Evolutionary conservation across 306 rosid genomes (phyloP), one percentile per base, ranked within the genome.

Genomic region (Medicago truncatula): DNA sequence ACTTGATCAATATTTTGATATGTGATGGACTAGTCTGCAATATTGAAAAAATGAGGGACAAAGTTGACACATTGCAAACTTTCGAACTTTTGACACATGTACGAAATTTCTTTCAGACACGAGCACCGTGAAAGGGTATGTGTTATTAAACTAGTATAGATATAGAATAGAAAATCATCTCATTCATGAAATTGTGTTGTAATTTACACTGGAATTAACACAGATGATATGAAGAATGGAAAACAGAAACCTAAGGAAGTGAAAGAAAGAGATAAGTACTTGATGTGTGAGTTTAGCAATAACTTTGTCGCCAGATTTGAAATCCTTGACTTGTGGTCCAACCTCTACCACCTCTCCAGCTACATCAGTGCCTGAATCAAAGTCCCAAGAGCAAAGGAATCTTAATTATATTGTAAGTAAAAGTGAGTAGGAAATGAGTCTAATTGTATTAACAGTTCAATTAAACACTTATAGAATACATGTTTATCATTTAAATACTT

Each of bases 281-380:
- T 18, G 71, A 80, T 39, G 76, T 23, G 31, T n/a, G 50, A 88
- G 86, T 73, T 65, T 71, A n/a, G 92, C 74, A 28, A 88, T 63
- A 60, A 88, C 90, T 92, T 89, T 86, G 59, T 92, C 96, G 8
- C 97, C 93, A 31, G 58, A 81, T 88, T 83, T 78, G 60, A 89
- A 82, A 75, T 83, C 85, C 63, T 78, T 84, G 46, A 89, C 87
- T 71, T 83, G 87, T 5, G 80, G 53, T 77, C 96, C 96, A 21
- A 88, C 70, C 73, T 77, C 85, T 36, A 84, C 77, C 13, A 92
- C 50, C 78, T 86, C 93, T 67, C 96, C 97, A 0, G 97, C 89
- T 3, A 92, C 76, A 68, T 92, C 97, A 54, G 87, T 89, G 75
- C 86, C 83, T 80, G 78, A 47, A 47, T 49, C 52, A 69, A 69